Evolutionary conservation across 306 rosid species (phyloP).

Genomic region (Rosa rugosa): DNA sequence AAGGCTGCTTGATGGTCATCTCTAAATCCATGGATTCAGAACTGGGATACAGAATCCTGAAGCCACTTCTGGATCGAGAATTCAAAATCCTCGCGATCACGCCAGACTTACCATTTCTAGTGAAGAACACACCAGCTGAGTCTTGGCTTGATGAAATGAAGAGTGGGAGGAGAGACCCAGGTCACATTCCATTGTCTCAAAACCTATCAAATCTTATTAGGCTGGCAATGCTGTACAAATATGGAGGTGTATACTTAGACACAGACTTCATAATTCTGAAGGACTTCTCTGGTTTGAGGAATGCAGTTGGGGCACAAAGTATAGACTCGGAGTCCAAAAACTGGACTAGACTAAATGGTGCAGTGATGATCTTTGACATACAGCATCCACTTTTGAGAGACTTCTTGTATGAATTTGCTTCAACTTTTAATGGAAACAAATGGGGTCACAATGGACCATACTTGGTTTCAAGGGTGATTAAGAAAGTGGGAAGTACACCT

Average conservation of each 20-base stretch:
- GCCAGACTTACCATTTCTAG: constrained; percentile 42
- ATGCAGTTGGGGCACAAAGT: not conserved
- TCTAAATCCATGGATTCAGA: constrained; percentile 40
- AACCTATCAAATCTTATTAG: constrained; percentile 45
- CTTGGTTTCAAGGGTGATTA: not conserved
- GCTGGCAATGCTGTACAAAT: not conserved
- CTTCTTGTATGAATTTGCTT: not conserved
- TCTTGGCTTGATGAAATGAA: constrained; percentile 40
- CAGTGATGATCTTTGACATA: not conserved
- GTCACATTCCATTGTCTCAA: constrained; percentile 53
- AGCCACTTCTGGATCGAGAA: constrained; percentile 42
- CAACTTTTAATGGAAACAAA: constrained; percentile 13
- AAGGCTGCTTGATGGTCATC: constrained; percentile 44
- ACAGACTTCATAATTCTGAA: not conserved
- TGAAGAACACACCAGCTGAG: constrained; percentile 39
- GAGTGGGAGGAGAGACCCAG: constrained; percentile 53
- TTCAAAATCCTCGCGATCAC: constrained; percentile 35
- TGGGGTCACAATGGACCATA: not conserved
- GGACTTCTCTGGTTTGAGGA: not conserved
- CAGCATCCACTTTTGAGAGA: not conserved
- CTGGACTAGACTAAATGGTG: not conserved
- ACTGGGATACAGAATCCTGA: constrained; percentile 35
- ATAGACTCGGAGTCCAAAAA: not conserved
- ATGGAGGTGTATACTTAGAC: not conserved
- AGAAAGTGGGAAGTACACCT: not conserved